Percentiles rank a stretch among this genome's conserved stretches.
These are phyloP conservation scores for Acrocalymma vagum DNA, from an alignment of 2,329 filamentous ascomycete species.

Conservation along the genomic window DNA sequence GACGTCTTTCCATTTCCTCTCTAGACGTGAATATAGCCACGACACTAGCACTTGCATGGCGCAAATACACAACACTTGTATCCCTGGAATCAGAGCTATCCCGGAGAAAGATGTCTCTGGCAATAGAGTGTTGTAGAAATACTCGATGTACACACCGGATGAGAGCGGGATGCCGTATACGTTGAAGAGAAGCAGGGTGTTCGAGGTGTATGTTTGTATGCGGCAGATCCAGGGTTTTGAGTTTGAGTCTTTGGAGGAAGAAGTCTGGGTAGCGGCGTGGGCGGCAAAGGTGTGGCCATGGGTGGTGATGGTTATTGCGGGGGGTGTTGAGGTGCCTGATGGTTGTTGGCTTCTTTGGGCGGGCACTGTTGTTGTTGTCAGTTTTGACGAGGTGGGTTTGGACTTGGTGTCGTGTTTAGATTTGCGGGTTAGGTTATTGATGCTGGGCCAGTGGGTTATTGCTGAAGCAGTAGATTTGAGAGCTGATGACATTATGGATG, in stretches of 20 bases:
- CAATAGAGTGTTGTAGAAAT: slow-evolving; percentile 24
- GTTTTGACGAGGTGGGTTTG: no score
- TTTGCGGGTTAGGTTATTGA: no score
- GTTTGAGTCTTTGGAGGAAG: neutral
- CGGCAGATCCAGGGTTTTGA: slow-evolving; percentile 4
- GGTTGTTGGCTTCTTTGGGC: no score
- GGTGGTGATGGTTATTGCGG: no score
- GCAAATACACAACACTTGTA: slow-evolving; percentile 27
- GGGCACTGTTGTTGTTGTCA: no score
- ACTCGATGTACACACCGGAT: slow-evolving; percentile 29
- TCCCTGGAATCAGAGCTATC: slow-evolving; percentile 15
- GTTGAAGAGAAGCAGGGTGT: slow-evolving; percentile 34
- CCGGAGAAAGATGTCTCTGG: slow-evolving; percentile 6
- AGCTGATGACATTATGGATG: no score
- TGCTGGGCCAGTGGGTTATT: no score
- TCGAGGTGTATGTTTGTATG: slow-evolving; percentile 7
- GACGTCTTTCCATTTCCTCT: slow-evolving; percentile 3
- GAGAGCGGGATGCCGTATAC: slow-evolving; percentile 33
- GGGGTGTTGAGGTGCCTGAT: no score
- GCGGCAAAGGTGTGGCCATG: no score
- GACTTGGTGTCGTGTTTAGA: no score
- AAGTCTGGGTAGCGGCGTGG: no score
- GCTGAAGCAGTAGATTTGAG: no score
- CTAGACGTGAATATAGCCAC: slow-evolving; percentile 11
- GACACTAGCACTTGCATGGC: slow-evolving; percentile 1